Percentiles rank a stretch among this genome's conserved stretches.
These are phyloP conservation scores for Leccinellum luteum DNA, from an alignment of 768 basidiomycete genomes.

Conservation along the genomic window DNA sequence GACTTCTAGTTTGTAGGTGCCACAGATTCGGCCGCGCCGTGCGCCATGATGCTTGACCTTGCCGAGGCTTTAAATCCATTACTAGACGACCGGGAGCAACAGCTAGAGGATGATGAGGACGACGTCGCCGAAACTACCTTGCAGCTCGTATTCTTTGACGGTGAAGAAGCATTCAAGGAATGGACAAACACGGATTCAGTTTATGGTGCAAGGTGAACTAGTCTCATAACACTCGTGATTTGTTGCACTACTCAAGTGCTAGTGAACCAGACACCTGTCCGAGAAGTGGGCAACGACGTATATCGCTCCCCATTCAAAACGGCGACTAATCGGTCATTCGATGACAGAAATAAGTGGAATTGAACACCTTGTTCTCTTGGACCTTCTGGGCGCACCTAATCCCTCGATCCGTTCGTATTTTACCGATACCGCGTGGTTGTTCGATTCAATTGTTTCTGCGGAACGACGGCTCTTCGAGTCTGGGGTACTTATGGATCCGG, in stretches of 20 bases:
- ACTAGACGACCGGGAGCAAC: slow-evolving; percentile 56
- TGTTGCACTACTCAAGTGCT: neutral
- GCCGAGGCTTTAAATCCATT: slow-evolving; percentile 80
- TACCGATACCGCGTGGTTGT: slow-evolving; percentile 90
- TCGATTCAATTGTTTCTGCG: slow-evolving; percentile 68
- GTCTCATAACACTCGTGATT: neutral
- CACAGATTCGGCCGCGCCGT: slow-evolving; percentile 94
- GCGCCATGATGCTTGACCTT: slow-evolving; percentile 90
- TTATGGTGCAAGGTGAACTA: slow-evolving; percentile 83
- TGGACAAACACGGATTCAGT: slow-evolving; percentile 92
- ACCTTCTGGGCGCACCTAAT: slow-evolving; percentile 78
- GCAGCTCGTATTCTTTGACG: slow-evolving; percentile 94
- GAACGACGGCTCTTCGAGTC: slow-evolving; percentile 68
- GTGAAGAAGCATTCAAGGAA: slow-evolving; percentile 90
- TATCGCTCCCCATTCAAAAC: slow-evolving; percentile 56
- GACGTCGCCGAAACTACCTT: slow-evolving; percentile 81
- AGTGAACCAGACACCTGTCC: slow-evolving; percentile 71
- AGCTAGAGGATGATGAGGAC: slow-evolving; percentile 70
- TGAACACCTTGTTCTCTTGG: slow-evolving; percentile 89
- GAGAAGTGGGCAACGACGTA: slow-evolving; percentile 77
- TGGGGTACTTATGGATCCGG: slow-evolving; percentile 55
- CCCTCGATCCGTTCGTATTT: slow-evolving; percentile 82
- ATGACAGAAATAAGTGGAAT: slow-evolving; percentile 70
- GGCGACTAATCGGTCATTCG: slow-evolving; percentile 53
- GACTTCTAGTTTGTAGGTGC: slow-evolving; percentile 84